phyloP scores from a whole-genome alignment of 352 stramenopile genomes.

The Pythium plurisporium region DNA sequence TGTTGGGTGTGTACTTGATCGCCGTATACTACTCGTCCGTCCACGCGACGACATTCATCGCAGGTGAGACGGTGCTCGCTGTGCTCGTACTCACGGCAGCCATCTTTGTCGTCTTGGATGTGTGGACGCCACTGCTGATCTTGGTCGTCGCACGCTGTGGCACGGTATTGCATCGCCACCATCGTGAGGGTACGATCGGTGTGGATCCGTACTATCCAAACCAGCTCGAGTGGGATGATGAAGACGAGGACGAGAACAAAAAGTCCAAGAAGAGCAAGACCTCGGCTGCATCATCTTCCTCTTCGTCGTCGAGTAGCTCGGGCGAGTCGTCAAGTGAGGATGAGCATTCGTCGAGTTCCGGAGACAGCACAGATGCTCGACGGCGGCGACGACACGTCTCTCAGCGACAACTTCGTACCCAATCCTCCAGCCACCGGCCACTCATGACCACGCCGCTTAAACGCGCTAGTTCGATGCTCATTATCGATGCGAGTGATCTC shows the following conservation, averaged over 20 bases:
- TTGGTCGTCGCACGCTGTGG: constrained; percentile 62
- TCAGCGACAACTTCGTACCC: neutral
- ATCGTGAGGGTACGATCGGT: constrained; percentile 47
- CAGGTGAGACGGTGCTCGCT: constrained; percentile 29
- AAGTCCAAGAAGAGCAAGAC: neutral
- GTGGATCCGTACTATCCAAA: constrained; percentile 64
- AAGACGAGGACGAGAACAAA: constrained; percentile 14
- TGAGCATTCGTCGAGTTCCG: constrained; percentile 14
- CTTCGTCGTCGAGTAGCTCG: constrained; percentile 10
- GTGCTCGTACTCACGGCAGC: constrained; percentile 41
- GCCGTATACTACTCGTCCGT: constrained; percentile 67
- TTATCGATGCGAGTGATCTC: constrained; percentile 18
- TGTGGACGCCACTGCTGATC: constrained; percentile 63
- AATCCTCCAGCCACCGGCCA: constrained; percentile 6
- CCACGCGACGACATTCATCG: constrained; percentile 53
- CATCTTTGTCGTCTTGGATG: constrained; percentile 51
- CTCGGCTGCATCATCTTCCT: constrained; percentile 2
- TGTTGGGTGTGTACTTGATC: constrained; percentile 58
- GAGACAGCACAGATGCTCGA: neutral
- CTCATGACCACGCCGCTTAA: constrained; percentile 8
- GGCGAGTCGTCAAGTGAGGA: constrained; percentile 17
- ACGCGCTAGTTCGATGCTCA: constrained; percentile 18
- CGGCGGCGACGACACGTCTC: neutral
- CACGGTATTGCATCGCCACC: constrained; percentile 41
- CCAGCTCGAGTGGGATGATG: constrained; percentile 65